Evolutionary conservation across 2,329 filamentous ascomycete species (phyloP).

Genomic region (Curvularia sp.): DNA sequence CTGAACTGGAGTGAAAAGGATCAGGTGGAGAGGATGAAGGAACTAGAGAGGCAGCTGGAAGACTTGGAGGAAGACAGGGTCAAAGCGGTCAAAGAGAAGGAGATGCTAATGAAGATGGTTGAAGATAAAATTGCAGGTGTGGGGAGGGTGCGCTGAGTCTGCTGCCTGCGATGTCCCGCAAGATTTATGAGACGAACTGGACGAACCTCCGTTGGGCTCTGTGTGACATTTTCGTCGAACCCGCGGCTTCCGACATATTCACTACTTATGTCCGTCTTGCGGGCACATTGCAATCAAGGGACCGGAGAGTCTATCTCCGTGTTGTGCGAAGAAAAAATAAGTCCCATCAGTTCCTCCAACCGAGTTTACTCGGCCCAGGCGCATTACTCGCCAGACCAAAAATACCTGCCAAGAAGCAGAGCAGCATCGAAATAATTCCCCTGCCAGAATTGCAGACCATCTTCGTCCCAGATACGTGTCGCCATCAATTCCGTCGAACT

Average conservation of each 20-base stretch:
- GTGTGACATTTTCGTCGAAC: background rate
- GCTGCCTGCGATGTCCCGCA: background rate
- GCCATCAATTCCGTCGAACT: background rate
- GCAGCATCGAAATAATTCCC: background rate
- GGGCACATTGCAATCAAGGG: background rate
- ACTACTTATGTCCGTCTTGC: background rate
- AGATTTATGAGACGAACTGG: background rate
- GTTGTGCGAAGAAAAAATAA: background rate
- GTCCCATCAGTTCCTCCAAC: background rate
- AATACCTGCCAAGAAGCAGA: background rate
- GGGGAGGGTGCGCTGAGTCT: constrained; percentile 25
- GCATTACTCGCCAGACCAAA: background rate
- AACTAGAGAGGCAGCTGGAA: constrained; percentile 54
- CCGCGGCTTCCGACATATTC: background rate
- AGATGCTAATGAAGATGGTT: constrained; percentile 53
- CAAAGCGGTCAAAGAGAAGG: constrained; percentile 52
- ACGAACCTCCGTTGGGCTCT: background rate
- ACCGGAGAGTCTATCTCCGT: background rate
- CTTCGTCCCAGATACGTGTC: background rate
- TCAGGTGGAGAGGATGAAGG: constrained; percentile 67
- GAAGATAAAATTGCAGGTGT: constrained; percentile 55
- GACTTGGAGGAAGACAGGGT: constrained; percentile 52
- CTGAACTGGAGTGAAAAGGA: constrained; percentile 79
- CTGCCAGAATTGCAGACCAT: background rate
- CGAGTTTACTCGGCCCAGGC: background rate